Percentiles rank a stretch among this genome's conserved stretches.
These are phyloP conservation scores for Sugiyamaella chiloensis DNA, from an alignment of 805 yeast species.

Conservation along the genomic window DNA sequence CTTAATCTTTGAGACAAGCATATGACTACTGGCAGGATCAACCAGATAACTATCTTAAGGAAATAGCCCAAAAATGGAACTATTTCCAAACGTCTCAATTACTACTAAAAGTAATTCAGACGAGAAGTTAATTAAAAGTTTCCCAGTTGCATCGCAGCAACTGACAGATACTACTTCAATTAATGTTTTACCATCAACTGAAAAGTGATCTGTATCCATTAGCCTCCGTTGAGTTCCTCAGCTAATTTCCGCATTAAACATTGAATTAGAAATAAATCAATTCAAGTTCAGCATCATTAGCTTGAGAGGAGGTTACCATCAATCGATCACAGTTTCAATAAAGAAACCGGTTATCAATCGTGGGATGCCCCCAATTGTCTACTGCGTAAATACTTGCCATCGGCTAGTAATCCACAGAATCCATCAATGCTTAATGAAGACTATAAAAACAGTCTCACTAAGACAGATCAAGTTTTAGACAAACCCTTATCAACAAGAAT, in stretches of 20 bases:
- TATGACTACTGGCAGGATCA: conserved; percentile 53
- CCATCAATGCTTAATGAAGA: conserved; percentile 23
- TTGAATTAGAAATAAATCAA: background rate
- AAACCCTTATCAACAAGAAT: conserved; percentile 15
- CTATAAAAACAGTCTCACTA: conserved; percentile 1
- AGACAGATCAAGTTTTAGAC: conserved; percentile 16
- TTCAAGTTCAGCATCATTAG: conserved; percentile 13
- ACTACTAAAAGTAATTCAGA: no score
- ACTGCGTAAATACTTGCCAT: conserved; percentile 28
- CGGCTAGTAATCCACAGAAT: conserved; percentile 32
- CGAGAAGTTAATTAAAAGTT: conserved; percentile 15
- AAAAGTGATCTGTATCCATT: conserved; percentile 17
- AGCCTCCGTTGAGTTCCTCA: conserved; percentile 28
- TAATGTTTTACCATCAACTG: conserved; percentile 1
- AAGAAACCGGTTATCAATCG: conserved; percentile 22
- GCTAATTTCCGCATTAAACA: conserved; percentile 17
- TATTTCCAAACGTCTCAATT: no score
- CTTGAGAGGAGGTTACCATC: conserved; percentile 25
- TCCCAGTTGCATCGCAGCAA: conserved; percentile 1
- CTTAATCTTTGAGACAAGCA: conserved; percentile 53
- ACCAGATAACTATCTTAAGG: conserved; percentile 40
- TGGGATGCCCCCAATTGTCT: conserved; percentile 22
- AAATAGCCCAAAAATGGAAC: background rate
- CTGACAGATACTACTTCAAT: conserved; percentile 3
- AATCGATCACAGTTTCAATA: conserved; percentile 18